Evolutionary conservation across 805 yeast genomes (phyloP).

Genomic region (Candida endomychidarum): DNA sequence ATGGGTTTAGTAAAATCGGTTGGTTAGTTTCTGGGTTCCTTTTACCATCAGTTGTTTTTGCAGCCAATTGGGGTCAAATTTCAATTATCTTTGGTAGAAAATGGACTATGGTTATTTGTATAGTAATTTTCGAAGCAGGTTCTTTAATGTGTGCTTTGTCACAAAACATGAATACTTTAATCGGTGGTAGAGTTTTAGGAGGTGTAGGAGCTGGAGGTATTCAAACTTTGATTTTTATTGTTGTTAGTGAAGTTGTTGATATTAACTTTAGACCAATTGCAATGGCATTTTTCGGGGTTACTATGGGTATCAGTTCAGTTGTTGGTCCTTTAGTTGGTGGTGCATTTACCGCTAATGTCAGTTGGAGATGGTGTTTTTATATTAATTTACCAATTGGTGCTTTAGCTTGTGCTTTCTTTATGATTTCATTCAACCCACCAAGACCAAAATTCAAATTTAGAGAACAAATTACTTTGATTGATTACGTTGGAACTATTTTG

Average conservation of each 20-base stretch:
- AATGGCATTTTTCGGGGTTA: conserved; percentile 36
- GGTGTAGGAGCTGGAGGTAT: conserved; percentile 41
- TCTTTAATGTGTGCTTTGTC: conserved; percentile 41
- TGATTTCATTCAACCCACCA: conserved; percentile 48
- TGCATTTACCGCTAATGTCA: conserved; percentile 51
- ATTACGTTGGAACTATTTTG: conserved; percentile 45
- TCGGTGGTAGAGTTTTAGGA: conserved; percentile 41
- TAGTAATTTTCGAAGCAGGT: conserved; percentile 19
- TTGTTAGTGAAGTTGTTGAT: conserved; percentile 31
- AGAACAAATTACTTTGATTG: conserved; percentile 42
- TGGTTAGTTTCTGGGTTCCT: conserved; percentile 41
- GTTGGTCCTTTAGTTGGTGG: conserved; percentile 69
- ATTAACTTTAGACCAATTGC: conserved; percentile 36
- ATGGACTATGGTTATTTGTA: conserved; percentile 18
- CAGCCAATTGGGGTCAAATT: conserved; percentile 38
- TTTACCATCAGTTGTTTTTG: conserved; percentile 32
- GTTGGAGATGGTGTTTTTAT: conserved; percentile 80
- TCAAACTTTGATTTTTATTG: conserved; percentile 27
- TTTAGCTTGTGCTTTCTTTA: conserved; percentile 35
- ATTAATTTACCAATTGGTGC: conserved; percentile 69
- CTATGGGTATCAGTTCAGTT: conserved; percentile 49
- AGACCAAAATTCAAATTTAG: conserved; percentile 35
- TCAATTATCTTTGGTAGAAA: conserved; percentile 40
- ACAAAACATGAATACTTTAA: conserved; percentile 34
- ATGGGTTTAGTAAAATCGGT: conserved; percentile 33